Evolutionary conservation across 148 eudicot species (phyloP), one percentile per base, ranked within the genome.

Genomic region (Rhododendron mucronatum): DNA sequence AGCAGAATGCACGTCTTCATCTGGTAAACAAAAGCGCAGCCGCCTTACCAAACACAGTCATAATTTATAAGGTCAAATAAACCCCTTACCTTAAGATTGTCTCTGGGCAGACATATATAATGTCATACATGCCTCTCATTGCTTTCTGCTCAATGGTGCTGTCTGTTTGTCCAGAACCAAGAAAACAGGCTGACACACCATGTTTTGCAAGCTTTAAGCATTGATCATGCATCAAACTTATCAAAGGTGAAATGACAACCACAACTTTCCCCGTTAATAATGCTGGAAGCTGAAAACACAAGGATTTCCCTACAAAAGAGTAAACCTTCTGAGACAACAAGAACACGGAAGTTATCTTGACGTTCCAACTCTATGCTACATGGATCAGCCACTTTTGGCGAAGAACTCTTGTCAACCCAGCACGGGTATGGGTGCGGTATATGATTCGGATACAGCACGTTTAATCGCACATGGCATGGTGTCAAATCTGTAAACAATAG

Each of bases 221-320:
- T 84, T 96, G 99, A 88, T 96, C 99, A 88, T 96, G 97, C 99
- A 96, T 96, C 90, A 96, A 93, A 89, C 99, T 96, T 89, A 96
- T 96, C 89, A 96, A 89, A 39, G 99, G 99, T 85, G 99, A 96
- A 82, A 96, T 91, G 57, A 95, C 98, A 26, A 96, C 94, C 84
- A 95, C 99, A 85, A 96, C 96, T 88, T 95, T 95, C 81, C 98
- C 96, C 11, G 99, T 94, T 86, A 96, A 87, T 80, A 96, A 88
- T 73, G 99, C 98, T 77, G 99, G 99, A 87, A 96, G 73, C 91
- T 96, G 99, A 79, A 96, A 96, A 91, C 99, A 96, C 84, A 96
- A 87, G 78, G 99, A 96, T 88, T 96, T 96, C 81, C 99, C 99
- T 96, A 88, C 92, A 90, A 84, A 88, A 84, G 50, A 51, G 85